These are phyloP conservation scores for Nigrospora osmanthi DNA, from an alignment of 2,329 filamentous ascomycete genomes.

Conservation along the genomic window DNA sequence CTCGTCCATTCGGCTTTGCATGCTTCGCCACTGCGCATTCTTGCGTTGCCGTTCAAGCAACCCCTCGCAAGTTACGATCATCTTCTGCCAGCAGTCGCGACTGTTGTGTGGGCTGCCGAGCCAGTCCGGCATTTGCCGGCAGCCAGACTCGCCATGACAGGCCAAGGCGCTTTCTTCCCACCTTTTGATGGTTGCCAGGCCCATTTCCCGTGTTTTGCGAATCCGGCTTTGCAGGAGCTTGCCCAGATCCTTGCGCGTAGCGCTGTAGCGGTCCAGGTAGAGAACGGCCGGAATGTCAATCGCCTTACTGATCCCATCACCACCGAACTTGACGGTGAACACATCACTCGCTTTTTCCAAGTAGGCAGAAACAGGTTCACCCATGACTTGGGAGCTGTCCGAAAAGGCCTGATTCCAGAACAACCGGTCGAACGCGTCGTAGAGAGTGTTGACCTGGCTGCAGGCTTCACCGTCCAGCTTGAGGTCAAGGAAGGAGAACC, in stretches of 20 bases:
- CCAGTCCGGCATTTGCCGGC: constrained; percentile 13
- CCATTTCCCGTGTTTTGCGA: constrained; percentile 11
- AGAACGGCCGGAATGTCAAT: constrained; percentile 43
- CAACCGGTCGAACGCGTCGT: constrained; percentile 39
- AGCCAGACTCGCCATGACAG: constrained; percentile 13
- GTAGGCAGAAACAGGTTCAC: constrained; percentile 31
- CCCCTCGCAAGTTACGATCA: constrained; percentile 11
- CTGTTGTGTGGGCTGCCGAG: constrained; percentile 11
- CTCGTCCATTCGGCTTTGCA: constrained; percentile 9
- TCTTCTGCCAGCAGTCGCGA: constrained; percentile 14
- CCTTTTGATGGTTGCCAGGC: constrained; percentile 11
- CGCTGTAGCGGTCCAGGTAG: constrained; percentile 47
- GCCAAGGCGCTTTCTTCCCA: constrained; percentile 8
- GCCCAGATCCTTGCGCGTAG: constrained; percentile 35
- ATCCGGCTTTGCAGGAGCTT: constrained; percentile 32
- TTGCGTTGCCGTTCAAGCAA: constrained; percentile 14
- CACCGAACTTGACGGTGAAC: constrained; percentile 36
- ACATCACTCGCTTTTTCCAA: constrained; percentile 42
- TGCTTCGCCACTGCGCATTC: constrained; percentile 18
- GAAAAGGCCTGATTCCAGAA: constrained; percentile 37
- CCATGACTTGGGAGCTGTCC: constrained; percentile 21
- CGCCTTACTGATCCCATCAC: constrained; percentile 30
- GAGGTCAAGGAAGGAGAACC: constrained; percentile 24
- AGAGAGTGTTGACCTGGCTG: constrained; percentile 30
- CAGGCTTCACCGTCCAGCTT: constrained; percentile 28